Evolutionary conservation across 208 protist genomes (phyloP), one percentile per base, ranked within the genome.

Genomic region (Leishmania tropica): DNA sequence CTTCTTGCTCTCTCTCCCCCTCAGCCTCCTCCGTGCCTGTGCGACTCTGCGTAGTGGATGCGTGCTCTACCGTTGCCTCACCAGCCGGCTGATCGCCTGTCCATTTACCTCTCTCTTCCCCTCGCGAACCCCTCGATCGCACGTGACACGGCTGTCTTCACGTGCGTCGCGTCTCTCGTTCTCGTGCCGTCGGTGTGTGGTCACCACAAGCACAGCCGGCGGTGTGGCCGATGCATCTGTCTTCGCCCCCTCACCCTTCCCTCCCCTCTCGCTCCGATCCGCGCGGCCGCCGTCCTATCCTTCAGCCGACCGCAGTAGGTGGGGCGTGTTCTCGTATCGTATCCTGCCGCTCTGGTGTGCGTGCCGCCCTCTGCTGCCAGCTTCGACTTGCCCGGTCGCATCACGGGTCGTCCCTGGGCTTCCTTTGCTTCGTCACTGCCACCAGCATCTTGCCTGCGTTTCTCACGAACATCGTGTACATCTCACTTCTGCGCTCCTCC

Each of bases 151-250:
- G 58, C 17, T 40, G 15, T 65, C 31, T 62, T n/a, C 71, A 48
- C 51, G 6, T 24, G 40, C 31, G 78, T 78, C 58, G 15, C 53
- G 35, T 88, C 31, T 80, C 53, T 67, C 21, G 60, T 81, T 82
- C 6, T 11, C 10, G 8, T 47, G 10, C 10, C 45, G 45, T 13
- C 45, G 45, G 45, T 48, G 45, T 48, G 45, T 48, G 45, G 45
- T 48, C 45, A 48, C 54, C 54, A n/a, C 54, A 10, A 19, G 2
- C 24, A n/a, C 54, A 19, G 21, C 24, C 54, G 28, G 58, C 3
- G 56, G 31, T 76, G 71, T 51, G n/a, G 53, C 48, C 77, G 54
- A 77, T n/a, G 42, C 19, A 24, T 54, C 21, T 62, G 6, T 45
- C 45, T n/a, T 78, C 47, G 6, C 58, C 45, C 62, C 51, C 75